Evolutionary conservation across 1,284 basidiomycete genomes (phyloP).

Genomic region (Rhodotorula sp.): DNA sequence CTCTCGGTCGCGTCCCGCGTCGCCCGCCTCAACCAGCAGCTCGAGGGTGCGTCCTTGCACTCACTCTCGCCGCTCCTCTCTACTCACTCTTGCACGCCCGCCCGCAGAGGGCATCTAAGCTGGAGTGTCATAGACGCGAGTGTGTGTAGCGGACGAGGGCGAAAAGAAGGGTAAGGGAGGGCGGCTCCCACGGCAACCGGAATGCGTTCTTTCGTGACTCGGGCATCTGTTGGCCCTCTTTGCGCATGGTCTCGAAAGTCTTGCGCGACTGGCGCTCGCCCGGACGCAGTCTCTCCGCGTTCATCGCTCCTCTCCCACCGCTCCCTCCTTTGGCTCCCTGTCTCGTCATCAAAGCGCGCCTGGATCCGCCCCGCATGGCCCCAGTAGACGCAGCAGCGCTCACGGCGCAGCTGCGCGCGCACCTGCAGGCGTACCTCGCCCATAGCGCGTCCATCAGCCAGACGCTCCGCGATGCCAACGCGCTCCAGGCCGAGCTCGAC

Average conservation of each 20-base stretch:
- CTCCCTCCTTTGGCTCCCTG: neutral
- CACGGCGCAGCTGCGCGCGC: constrained; percentile 20
- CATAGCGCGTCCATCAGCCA: constrained; percentile 21
- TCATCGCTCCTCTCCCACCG: neutral
- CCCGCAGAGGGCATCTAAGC: constrained; percentile 28
- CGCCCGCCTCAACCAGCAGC: constrained; percentile 87
- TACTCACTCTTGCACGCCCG: neutral
- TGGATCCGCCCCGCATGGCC: neutral
- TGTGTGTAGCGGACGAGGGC: neutral
- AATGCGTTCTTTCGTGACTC: neutral
- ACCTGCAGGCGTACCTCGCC: constrained; percentile 23
- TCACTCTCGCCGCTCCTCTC: too few relatives aligned
- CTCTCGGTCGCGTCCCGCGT: constrained; percentile 89
- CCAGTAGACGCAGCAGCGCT: constrained; percentile 18
- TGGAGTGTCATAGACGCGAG: neutral
- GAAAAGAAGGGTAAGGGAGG: neutral
- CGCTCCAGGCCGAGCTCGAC: constrained; percentile 36
- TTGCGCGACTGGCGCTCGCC: too few relatives aligned
- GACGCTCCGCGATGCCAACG: constrained; percentile 35
- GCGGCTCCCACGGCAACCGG: neutral
- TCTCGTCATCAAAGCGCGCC: neutral
- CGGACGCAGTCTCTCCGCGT: neutral
- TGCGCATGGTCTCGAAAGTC: neutral
- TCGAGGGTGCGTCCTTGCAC: constrained; percentile 55
- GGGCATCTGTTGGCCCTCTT: too few relatives aligned